These are phyloP conservation scores for Macrocybe gigantea DNA, from an alignment of 768 basidiomycete genomes.

Conservation along the genomic window DNA sequence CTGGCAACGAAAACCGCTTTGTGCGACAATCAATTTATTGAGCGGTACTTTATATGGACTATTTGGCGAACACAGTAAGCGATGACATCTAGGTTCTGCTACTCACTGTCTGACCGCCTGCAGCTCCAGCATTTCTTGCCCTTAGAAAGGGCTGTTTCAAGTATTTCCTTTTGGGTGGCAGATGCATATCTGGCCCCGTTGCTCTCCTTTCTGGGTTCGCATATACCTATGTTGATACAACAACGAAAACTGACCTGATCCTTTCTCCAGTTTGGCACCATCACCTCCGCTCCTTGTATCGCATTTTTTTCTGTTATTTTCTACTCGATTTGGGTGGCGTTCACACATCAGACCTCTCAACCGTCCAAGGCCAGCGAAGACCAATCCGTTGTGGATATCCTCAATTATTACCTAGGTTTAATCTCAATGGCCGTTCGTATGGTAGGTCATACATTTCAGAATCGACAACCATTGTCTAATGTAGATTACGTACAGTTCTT, in stretches of 20 bases:
- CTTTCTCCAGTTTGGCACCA: slow-evolving; percentile 55
- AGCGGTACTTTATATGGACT: slow-evolving; percentile 92
- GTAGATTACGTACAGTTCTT: slow-evolving; percentile 53
- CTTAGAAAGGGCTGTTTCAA: slow-evolving; percentile 89
- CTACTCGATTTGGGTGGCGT: slow-evolving; percentile 89
- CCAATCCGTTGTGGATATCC: slow-evolving; percentile 32
- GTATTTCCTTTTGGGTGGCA: slow-evolving; percentile 92
- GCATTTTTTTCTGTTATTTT: slow-evolving; percentile 97
- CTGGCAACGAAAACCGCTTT: slow-evolving; percentile 79
- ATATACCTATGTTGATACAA: slow-evolving; percentile 15
- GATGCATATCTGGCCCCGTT: slow-evolving; percentile 84
- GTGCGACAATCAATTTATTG: slow-evolving; percentile 89
- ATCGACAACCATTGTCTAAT: neutral
- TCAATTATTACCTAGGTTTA: slow-evolving; percentile 67
- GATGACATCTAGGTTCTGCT: neutral
- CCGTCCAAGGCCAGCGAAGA: slow-evolving; percentile 7
- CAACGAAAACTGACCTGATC: neutral
- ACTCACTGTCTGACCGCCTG: too few species aligned
- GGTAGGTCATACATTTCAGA: slow-evolving; percentile 39
- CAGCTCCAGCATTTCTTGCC: slow-evolving; percentile 56
- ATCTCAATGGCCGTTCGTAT: slow-evolving; percentile 57
- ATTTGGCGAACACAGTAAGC: slow-evolving; percentile 88
- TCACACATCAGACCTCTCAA: slow-evolving; percentile 44
- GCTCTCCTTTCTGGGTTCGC: slow-evolving; percentile 79
- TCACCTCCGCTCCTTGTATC: slow-evolving; percentile 76